Conservation (phyloP, 805 yeast genomes). For the Candida maltosa region DNA sequence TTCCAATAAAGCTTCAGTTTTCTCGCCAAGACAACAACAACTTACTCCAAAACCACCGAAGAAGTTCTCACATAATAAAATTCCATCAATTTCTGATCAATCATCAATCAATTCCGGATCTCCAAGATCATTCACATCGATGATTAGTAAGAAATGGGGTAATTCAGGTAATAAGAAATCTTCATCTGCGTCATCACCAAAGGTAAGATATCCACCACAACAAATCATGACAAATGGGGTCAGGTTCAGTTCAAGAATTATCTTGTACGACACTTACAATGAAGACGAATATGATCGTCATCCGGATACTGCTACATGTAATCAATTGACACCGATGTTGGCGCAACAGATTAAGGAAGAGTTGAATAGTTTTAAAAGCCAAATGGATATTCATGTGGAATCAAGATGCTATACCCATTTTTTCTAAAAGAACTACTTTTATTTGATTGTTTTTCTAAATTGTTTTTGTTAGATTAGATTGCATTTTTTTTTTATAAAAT, state of each 20-base stretch:
- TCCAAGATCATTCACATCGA: constrained; percentile 30
- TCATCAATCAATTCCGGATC: constrained; percentile 14
- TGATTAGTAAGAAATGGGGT: constrained; percentile 25
- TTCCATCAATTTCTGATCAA: constrained; percentile 26
- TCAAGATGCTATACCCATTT: constrained; percentile 84
- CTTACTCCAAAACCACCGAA: constrained; percentile 13
- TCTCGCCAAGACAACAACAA: constrained; percentile 2
- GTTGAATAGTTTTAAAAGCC: constrained; percentile 70
- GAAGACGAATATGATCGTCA: constrained; percentile 86
- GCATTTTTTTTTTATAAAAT: too few relatives aligned
- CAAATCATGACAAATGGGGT: constrained; percentile 28
- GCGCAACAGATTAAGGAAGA: constrained; percentile 88
- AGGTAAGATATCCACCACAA: not conserved
- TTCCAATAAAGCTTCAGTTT: not conserved
- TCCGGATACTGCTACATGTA: constrained; percentile 91
- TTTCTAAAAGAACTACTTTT: constrained; percentile 37
- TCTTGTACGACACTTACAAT: constrained; percentile 80
- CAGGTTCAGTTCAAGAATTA: constrained; percentile 75
- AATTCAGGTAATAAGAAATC: constrained; percentile 9
- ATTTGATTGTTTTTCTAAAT: too few relatives aligned
- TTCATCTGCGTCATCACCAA: not conserved
- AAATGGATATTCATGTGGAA: constrained; percentile 79
- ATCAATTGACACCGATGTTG: constrained; percentile 79
- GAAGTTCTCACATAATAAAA: constrained; percentile 26
- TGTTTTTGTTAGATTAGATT: too few relatives aligned